A percentile compares a stretch with the other conserved stretches of the same genome.
These are phyloP conservation scores for Thielaviopsis populi DNA, from an alignment of 2,329 filamentous ascomycete genomes.

Conservation along the genomic window DNA sequence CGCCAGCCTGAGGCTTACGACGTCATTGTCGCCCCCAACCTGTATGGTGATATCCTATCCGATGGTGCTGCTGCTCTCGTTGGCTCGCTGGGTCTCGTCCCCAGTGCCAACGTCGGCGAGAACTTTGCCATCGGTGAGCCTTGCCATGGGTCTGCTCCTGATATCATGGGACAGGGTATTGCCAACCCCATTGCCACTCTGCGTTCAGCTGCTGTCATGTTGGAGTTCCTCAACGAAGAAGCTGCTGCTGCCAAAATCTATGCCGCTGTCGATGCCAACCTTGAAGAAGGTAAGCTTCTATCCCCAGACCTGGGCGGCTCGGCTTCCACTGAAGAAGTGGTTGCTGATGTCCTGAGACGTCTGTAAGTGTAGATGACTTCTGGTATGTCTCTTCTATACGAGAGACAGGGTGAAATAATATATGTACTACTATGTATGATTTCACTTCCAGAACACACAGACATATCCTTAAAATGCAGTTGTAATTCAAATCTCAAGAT, in stretches of 20 bases:
- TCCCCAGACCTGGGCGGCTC: conserved; percentile 83
- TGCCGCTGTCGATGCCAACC: conserved; percentile 74
- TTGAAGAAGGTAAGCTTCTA: conserved; percentile 67
- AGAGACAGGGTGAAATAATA: conserved; percentile 6
- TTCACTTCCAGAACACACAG: background rate
- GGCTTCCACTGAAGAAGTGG: conserved; percentile 71
- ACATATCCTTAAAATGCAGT: background rate
- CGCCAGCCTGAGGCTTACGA: conserved; percentile 90
- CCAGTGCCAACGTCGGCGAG: conserved; percentile 88
- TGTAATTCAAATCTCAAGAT: background rate
- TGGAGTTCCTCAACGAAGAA: conserved; percentile 86
- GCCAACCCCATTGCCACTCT: conserved; percentile 95
- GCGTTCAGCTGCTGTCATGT: conserved; percentile 80
- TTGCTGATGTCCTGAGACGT: conserved; percentile 72
- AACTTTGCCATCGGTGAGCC: conserved; percentile 94
- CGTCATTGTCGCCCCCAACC: conserved; percentile 91
- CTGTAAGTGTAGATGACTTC: conserved; percentile 38
- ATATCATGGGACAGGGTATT: conserved; percentile 84
- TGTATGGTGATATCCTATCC: conserved; percentile 93
- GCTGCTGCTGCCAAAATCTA: conserved; percentile 81
- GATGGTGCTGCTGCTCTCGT: conserved; percentile 92
- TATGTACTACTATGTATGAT: background rate
- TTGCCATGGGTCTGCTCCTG: conserved; percentile 89
- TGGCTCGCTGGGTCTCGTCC: conserved; percentile 80
- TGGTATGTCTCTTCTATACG: background rate